Evolutionary conservation across 345 rosid genomes (phyloP), one percentile per base, ranked within the genome.

Genomic region (Litchi chinensis): DNA sequence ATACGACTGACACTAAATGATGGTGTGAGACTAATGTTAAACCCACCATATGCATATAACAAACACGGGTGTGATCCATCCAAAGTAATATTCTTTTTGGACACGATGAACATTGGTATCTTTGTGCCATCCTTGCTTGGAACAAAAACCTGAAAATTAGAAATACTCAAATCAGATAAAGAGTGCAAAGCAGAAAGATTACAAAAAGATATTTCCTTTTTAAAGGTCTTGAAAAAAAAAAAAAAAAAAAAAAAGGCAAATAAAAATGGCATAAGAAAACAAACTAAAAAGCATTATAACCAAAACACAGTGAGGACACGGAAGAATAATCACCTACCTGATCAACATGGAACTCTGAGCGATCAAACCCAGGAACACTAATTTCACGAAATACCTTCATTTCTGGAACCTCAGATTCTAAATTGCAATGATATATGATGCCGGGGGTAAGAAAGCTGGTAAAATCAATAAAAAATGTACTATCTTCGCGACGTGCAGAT

Each of bases 1-100:
- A 84, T 86, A 4, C 98, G 97, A 52, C 85, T 80, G n/a, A 87
- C 90, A 65, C 88, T 90, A 63, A 94, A 96, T 32, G 87, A 89
- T 5, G 98, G 98, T 4, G 97, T 94, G 44, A 91, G 71, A 80
- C 92, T 93, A 69, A 80, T 41, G 80, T 88, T 91, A 75, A 96
- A 96, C 73, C 99, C 99, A 41, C 99, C 99, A 67, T 96, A 96
- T 50, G 91, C 99, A 77, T 90, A 96, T 28, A 96, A 82, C 89
- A 96, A 87, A 78, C 98, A 96, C 4, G 95, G 97, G 82, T 92
- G 93, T 5, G 98, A 90, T 81, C 98, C 95, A 85, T 93, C 94
- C 78, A 94, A 76, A 59, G 82, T 77, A 40, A 88, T 83, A 63
- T 87, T 79, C 86, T 88, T 91, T 83, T 71, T 88, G 60, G 92